Evolutionary conservation across 345 rosid species (phyloP).

Genomic region (Acer campestre): DNA sequence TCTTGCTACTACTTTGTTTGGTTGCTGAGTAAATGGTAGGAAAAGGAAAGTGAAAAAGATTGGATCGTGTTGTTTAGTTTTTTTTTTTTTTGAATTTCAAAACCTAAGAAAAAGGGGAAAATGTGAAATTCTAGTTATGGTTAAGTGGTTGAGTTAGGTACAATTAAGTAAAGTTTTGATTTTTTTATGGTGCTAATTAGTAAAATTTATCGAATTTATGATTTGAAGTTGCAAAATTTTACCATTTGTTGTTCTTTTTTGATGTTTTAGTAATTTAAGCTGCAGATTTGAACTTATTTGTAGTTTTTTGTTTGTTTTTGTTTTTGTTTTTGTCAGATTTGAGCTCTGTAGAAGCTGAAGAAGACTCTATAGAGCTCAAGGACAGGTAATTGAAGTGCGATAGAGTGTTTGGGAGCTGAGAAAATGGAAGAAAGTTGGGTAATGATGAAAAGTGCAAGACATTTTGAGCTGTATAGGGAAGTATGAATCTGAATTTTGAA

Average conservation of each 20-base stretch:
- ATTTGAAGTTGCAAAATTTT: not conserved
- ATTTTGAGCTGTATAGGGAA: constrained; percentile 7
- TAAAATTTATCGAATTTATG: not conserved
- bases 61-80: not conserved
- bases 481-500: constrained; percentile 19
- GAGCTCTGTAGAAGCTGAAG: constrained; percentile 39
- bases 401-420: constrained; percentile 19
- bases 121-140: constrained; percentile 6
- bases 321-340: constrained; percentile 36
- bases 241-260: not conserved
- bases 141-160: constrained; percentile 2
- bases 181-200: not conserved
- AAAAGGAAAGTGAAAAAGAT: not conserved
- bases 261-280: not conserved
- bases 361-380: constrained; percentile 28
- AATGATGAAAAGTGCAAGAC: constrained; percentile 18
- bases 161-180: not conserved
- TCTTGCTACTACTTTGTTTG: constrained; percentile 18
- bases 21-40: constrained; percentile 18
- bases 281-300: not conserved
- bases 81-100: not conserved
- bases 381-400: constrained; percentile 20
- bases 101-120: not conserved
- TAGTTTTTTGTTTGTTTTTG: constrained; percentile 1
- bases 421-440: constrained; percentile 16